Percentiles rank a stretch among this genome's conserved stretches.
These are phyloP conservation scores for Pyracantha coccinea DNA, from an alignment of 331 rosid genomes.

Conservation along the genomic window DNA sequence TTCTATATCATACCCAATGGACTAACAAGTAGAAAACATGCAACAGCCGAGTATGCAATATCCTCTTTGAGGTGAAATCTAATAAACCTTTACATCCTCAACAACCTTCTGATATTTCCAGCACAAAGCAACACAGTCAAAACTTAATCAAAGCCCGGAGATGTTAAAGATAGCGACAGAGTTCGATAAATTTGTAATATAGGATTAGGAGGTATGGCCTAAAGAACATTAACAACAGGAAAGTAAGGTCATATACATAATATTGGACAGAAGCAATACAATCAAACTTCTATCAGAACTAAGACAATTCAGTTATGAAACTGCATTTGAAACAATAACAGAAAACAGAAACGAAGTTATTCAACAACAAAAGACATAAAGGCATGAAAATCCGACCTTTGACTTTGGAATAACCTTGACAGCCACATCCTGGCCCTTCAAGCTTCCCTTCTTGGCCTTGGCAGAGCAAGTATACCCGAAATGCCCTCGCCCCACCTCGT, in stretches of 20 bases:
- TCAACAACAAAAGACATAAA: neutral
- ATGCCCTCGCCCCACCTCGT: constrained; percentile 92
- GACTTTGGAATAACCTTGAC: constrained; percentile 89
- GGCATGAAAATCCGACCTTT: constrained; percentile 36
- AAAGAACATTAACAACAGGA: neutral
- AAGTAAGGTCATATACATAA: neutral
- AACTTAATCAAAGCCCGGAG: neutral
- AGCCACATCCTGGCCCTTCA: constrained; percentile 80
- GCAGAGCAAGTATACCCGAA: constrained; percentile 90
- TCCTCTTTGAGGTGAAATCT: neutral
- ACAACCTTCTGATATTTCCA: neutral
- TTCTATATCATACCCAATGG: neutral
- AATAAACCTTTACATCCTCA: neutral
- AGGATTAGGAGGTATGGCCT: neutral
- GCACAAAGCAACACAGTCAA: neutral
- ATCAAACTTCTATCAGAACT: neutral
- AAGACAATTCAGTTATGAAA: neutral
- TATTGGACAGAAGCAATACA: neutral
- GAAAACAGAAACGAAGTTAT: neutral
- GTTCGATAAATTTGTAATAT: neutral
- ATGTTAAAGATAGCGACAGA: neutral
- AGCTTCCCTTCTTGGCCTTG: constrained; percentile 56
- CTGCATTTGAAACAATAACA: neutral
- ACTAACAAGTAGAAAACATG: neutral
- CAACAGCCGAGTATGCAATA: neutral